Evolutionary conservation across 148 eudicot species (phyloP).

Genomic region (Chenopodium formosanum): DNA sequence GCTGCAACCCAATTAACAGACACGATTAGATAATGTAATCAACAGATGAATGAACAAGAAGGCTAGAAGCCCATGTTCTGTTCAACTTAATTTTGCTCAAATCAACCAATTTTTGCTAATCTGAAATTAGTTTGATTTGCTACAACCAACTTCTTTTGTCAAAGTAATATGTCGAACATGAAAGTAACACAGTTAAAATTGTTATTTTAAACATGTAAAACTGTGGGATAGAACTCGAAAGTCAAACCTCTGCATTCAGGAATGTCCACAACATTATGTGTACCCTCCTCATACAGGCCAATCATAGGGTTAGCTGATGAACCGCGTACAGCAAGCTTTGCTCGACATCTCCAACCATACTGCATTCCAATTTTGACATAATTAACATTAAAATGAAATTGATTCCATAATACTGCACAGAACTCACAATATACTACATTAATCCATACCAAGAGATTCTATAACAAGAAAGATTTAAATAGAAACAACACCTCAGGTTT

Average conservation of each 20-base stretch:
- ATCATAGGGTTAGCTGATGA: constrained; percentile 63
- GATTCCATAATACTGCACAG: background rate
- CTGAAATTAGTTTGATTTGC: background rate
- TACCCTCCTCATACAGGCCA: constrained; percentile 93
- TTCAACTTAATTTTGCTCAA: background rate
- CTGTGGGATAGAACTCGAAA: constrained; percentile 30
- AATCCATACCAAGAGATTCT: background rate
- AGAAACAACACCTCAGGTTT: background rate
- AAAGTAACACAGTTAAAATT: background rate
- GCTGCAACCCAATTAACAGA: constrained; percentile 46
- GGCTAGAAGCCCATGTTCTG: background rate
- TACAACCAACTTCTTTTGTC: background rate
- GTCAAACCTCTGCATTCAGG: constrained; percentile 92
- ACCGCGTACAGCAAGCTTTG: constrained; percentile 96
- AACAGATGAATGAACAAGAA: background rate
- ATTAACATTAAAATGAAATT: background rate
- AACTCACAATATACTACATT: background rate
- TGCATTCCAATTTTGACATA: constrained; percentile 19
- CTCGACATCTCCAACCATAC: constrained; percentile 99
- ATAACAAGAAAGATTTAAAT: background rate
- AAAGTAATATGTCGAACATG: background rate
- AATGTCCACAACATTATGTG: constrained; percentile 82
- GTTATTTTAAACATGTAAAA: background rate
- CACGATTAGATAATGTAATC: background rate
- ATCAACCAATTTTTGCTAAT: background rate